Percentiles rank a stretch among this genome's conserved stretches.
Evolutionary conservation across 305 asterid species (phyloP).

Genomic region (Rubia peregrina): DNA sequence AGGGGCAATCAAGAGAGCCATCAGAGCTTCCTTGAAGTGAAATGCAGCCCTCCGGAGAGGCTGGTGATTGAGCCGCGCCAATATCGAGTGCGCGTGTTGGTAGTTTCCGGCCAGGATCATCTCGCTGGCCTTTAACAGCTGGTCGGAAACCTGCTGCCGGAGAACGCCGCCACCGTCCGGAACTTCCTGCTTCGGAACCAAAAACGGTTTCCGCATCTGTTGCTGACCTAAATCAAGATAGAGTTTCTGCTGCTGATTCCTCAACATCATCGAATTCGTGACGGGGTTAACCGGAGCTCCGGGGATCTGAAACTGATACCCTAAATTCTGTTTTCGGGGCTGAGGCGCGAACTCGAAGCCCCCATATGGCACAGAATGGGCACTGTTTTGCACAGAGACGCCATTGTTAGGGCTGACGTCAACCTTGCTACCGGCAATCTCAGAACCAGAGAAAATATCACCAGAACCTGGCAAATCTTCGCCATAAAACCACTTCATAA

Average conservation of each 20-base stretch:
- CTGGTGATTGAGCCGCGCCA: slow-evolving; percentile 99
- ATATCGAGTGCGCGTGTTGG: slow-evolving; percentile 79
- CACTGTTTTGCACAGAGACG: slow-evolving; percentile 4
- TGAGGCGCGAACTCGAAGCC: slow-evolving; percentile 25
- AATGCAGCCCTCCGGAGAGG: slow-evolving; percentile 46
- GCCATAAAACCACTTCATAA: slow-evolving; percentile 31
- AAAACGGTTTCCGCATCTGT: slow-evolving; percentile 25
- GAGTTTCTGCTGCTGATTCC: slow-evolving; percentile 21
- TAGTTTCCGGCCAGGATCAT: slow-evolving; percentile 38
- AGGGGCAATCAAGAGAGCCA: slow-evolving; percentile 26
- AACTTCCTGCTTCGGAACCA: slow-evolving; percentile 40
- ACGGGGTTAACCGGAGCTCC: slow-evolving; percentile 21
- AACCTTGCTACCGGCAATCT: slow-evolving; percentile 20
- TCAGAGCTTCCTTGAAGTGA: slow-evolving; percentile 45
- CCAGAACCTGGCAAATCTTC: slow-evolving; percentile 10
- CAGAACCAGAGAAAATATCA: slow-evolving; percentile 20
- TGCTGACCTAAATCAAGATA: slow-evolving; percentile 24
- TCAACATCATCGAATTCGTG: slow-evolving; percentile 8
- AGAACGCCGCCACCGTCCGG: slow-evolving; percentile 23
- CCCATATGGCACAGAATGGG: neutral
- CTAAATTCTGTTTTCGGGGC: slow-evolving; percentile 29
- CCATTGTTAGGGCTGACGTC: slow-evolving; percentile 16
- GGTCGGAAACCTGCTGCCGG: slow-evolving; percentile 33
- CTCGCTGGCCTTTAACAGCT: slow-evolving; percentile 44
- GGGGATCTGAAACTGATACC: slow-evolving; percentile 20